A percentile compares a stretch with the other conserved stretches of the same genome.
These are phyloP conservation scores for Populus tomentosa DNA, from an alignment of 441 rosid genomes.

Conservation along the genomic window DNA sequence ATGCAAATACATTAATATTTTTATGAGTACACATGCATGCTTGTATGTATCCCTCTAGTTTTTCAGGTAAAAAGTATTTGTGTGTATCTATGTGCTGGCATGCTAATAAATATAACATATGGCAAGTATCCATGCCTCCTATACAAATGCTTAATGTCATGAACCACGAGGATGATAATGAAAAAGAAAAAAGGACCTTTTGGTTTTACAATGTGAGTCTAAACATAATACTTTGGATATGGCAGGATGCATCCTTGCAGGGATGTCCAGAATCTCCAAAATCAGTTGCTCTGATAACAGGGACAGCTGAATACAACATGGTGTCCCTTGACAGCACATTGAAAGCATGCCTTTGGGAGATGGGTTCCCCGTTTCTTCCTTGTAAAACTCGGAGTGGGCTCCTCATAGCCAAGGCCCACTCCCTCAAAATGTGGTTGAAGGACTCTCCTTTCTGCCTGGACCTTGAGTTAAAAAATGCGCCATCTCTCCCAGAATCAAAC, in stretches of 20 bases:
- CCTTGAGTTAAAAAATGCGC: slow-evolving; percentile 73
- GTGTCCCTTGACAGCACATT: slow-evolving; percentile 76
- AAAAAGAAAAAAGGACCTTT: not conserved
- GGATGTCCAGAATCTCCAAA: slow-evolving; percentile 91
- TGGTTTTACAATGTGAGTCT: not conserved
- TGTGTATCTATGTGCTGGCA: not conserved
- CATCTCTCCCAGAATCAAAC: slow-evolving; percentile 60
- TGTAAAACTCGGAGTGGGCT: slow-evolving; percentile 81
- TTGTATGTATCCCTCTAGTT: not conserved
- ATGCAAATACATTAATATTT: not conserved
- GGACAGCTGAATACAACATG: slow-evolving; percentile 79
- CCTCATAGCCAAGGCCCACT: slow-evolving; percentile 85
- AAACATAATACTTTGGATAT: not conserved
- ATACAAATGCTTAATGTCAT: not conserved
- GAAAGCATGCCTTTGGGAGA: slow-evolving; percentile 95
- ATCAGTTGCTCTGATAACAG: slow-evolving; percentile 85
- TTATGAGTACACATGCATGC: not conserved
- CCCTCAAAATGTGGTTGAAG: slow-evolving; percentile 96
- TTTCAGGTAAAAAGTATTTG: not conserved
- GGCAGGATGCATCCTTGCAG: slow-evolving; percentile 89
- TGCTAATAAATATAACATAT: not conserved
- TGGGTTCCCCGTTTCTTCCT: slow-evolving; percentile 94
- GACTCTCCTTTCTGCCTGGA: slow-evolving; percentile 96
- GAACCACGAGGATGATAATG: not conserved
- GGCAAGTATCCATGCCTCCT: not conserved